Evolutionary conservation across 495 filamentous ascomycete species (phyloP).

Genomic region (Trichoderma gamsii): DNA sequence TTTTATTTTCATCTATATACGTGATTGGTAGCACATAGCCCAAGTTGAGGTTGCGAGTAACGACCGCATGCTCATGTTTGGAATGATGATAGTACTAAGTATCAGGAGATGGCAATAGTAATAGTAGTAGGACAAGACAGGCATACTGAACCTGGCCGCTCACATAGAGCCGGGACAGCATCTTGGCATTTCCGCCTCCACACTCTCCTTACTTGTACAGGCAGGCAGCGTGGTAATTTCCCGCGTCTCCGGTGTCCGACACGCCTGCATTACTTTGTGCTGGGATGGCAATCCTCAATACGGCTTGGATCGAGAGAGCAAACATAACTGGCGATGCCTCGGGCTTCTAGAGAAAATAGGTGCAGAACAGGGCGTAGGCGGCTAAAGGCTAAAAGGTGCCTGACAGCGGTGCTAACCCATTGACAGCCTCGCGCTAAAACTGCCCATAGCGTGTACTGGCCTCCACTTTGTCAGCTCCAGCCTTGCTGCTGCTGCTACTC

Average conservation of each 20-base stretch:
- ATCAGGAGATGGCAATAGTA: too few relatives aligned
- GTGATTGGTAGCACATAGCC: too few relatives aligned
- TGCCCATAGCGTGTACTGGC: background rate
- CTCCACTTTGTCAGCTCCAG: conserved; percentile 2
- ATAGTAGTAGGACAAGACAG: too few relatives aligned
- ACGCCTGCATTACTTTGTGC: background rate
- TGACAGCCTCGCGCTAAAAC: background rate
- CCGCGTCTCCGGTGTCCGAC: background rate
- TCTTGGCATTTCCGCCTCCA: background rate
- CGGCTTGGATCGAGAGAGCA: background rate
- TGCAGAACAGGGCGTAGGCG: too few relatives aligned
- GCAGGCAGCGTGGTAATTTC: background rate
- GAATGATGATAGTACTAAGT: too few relatives aligned
- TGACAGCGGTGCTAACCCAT: background rate
- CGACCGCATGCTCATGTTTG: too few relatives aligned
- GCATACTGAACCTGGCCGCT: too few relatives aligned
- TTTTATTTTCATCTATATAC: too few relatives aligned
- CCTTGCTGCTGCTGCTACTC: background rate
- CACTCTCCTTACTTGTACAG: background rate
- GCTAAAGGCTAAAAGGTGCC: too few relatives aligned
- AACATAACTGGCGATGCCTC: background rate
- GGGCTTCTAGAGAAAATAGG: too few relatives aligned
- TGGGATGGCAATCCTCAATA: background rate
- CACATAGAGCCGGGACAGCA: background rate
- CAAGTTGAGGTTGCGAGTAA: too few relatives aligned